phyloP scores from a whole-genome alignment of 371 early-diverging fungal genomes.

The Parasitella parasitica region DNA sequence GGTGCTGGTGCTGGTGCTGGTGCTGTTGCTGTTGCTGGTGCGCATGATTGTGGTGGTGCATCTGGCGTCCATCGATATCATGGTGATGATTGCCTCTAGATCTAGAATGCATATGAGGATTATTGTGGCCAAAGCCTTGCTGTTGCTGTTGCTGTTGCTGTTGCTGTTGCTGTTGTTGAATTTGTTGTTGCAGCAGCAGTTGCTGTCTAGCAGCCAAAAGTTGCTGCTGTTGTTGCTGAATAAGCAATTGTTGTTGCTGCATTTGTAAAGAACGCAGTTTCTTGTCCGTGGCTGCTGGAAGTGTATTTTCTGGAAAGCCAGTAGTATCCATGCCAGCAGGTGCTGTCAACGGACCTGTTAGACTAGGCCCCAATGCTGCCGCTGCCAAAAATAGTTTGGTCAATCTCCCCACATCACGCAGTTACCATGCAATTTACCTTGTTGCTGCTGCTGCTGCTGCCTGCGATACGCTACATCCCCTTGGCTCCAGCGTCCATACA shows the following conservation, averaged over 20 bases:
- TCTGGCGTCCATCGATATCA: not conserved
- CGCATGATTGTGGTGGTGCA: slow-evolving; percentile 3
- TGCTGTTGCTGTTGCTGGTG: not conserved
- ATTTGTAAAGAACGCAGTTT: slow-evolving; percentile 56
- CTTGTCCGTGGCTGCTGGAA: slow-evolving; percentile 38
- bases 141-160: slow-evolving; percentile 28
- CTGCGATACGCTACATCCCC: slow-evolving; percentile 27
- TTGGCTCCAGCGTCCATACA: slow-evolving; percentile 28
- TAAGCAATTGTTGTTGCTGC: slow-evolving; percentile 54
- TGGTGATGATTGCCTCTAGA: slow-evolving; percentile 1
- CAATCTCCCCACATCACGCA: too few species aligned
- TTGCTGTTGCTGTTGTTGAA: slow-evolving; percentile 39
- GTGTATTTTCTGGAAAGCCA: slow-evolving; percentile 24
- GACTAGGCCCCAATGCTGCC: slow-evolving; percentile 26
- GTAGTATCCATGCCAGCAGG: slow-evolving; percentile 30
- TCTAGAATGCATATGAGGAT: not conserved
- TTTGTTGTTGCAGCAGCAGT: slow-evolving; percentile 55
- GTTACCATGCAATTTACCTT: too few species aligned
- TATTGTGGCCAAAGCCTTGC: not conserved
- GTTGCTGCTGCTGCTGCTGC: slow-evolving; percentile 27
- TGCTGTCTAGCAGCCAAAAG: slow-evolving; percentile 52
- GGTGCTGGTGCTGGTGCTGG: not conserved
- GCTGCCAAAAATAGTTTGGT: slow-evolving; percentile 19
- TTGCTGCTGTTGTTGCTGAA: slow-evolving; percentile 57
- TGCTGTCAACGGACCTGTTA: slow-evolving; percentile 32